Percentiles rank a stretch among this genome's conserved stretches.
phyloP scores from a whole-genome alignment of 768 basidiomycete genomes.

The Tremella mesenterica region DNA sequence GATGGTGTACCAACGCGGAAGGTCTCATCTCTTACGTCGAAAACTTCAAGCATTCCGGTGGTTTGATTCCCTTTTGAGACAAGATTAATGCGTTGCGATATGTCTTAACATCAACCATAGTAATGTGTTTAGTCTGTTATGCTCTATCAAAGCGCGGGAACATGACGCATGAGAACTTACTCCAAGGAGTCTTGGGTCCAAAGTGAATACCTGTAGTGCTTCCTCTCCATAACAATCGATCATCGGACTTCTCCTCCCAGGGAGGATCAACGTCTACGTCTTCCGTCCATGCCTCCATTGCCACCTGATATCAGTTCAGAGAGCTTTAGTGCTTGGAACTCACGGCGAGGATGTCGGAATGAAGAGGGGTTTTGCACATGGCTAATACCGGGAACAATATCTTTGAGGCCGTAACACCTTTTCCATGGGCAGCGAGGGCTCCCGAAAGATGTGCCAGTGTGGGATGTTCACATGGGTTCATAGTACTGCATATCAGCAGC shows the following conservation, averaged over 20 bases:
- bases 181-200: constrained; percentile 35
- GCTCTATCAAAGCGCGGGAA: not conserved
- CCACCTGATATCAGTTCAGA: constrained; percentile 18
- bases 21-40: constrained; percentile 13
- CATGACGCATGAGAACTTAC: constrained; percentile 19
- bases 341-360: constrained; percentile 34
- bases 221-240: constrained; percentile 38
- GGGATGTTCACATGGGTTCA: constrained; percentile 42
- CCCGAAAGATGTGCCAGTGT: constrained; percentile 33
- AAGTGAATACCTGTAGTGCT: constrained; percentile 40
- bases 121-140: not conserved
- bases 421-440: constrained; percentile 31
- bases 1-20: constrained; percentile 22
- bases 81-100: constrained; percentile 39
- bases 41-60: constrained; percentile 21
- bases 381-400: constrained; percentile 37
- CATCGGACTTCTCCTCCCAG: constrained; percentile 39
- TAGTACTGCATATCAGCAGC: constrained; percentile 14
- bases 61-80: constrained; percentile 19
- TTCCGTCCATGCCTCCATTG: constrained; percentile 40
- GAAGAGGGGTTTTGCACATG: constrained; percentile 39
- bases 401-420: constrained; percentile 38
- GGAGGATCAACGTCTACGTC: constrained; percentile 31
- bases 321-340: not conserved
- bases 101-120: constrained; percentile 16